Evolutionary conservation across 2,329 filamentous ascomycete species (phyloP).

Genomic region (Verticillium zaregamsianum): DNA sequence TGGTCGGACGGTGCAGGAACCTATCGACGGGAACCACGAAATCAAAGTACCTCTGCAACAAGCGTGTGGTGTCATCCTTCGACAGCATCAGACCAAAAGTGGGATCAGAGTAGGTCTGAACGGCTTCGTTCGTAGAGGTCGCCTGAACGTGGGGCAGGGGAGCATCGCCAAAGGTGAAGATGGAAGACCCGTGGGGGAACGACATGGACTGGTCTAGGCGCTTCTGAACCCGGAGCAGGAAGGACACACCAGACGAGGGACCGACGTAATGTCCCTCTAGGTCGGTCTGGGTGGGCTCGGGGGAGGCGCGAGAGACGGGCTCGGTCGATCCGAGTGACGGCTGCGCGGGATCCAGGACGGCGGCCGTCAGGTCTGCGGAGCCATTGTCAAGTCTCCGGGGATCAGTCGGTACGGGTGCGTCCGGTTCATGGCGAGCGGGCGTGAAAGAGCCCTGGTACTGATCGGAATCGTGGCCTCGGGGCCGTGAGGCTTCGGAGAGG

Average conservation of each 20-base stretch:
- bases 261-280: conserved; percentile 24
- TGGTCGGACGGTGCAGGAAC: conserved; percentile 31
- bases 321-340: not conserved
- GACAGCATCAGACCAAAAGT: conserved; percentile 34
- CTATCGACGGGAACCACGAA: conserved; percentile 29
- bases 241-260: conserved; percentile 23
- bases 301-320: conserved; percentile 11
- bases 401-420: not conserved
- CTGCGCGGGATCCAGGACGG: not conserved
- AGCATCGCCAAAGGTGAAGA: conserved; percentile 5
- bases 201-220: conserved; percentile 13
- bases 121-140: not conserved
- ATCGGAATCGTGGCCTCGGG: not conserved
- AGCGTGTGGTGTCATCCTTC: conserved; percentile 11
- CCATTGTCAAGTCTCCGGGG: not conserved
- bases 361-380: not conserved
- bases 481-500: not conserved
- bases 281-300: conserved; percentile 22
- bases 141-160: not conserved
- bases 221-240: conserved; percentile 22
- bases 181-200: conserved; percentile 2
- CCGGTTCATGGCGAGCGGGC: not conserved
- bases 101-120: conserved; percentile 23
- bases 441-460: not conserved
- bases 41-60: conserved; percentile 31